Base-by-base conservation (phyloP, 2,329 filamentous ascomycete species). In the Hirsutella minnesotensis region DNA sequence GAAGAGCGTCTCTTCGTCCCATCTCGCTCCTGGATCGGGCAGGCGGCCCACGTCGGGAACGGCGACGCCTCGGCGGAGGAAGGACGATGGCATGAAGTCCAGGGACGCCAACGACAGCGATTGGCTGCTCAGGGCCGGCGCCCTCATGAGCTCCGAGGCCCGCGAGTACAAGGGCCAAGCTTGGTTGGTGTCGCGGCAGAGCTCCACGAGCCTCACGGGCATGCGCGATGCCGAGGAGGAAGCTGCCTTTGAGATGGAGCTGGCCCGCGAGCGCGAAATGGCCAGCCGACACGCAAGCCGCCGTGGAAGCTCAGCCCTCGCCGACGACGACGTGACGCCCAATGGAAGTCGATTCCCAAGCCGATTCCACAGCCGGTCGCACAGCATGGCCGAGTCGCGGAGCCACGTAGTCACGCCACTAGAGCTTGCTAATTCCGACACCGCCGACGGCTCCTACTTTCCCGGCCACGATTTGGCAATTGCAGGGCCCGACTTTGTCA, bases 121-220 rank as follows among this genome's bases (percentile, higher is more conserved):
- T 59, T 84, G 80, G 79, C 62, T 84, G 38, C 65, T 81, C 20
- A 70, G 79, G 24, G 72, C 78, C 1, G 79, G 79, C 38, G 77
- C 77, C 7, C 56, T 80, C 38, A 73, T 84, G 51, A 73, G 73
- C 44, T 72, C 70, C 41, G 76, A 79, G 55, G 68, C 78, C 16
- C 67, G 79, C 44, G 80, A 84, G 55, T 79, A 67, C 53, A 83
- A 83, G 59, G 81, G 81, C 13, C 79, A 84, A 58, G 64, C 73
- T 13, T 85, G 81, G 81, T 70, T 85, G 18, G 66, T 75, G n/a
- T 76, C 77, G 20, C 69, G 77, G 38, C 75, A 73, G 43, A 81
- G 77, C 55, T 81, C 78, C 2, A 83, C 77, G 9, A 80, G 73
- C 53, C 66, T 83, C 16, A 62, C 69, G 1, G 73, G 67, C 20